Percentiles rank a stretch among this genome's conserved stretches.
Conservation (phyloP, 179 eudicot species). For the Patellifolia procumbens region DNA sequence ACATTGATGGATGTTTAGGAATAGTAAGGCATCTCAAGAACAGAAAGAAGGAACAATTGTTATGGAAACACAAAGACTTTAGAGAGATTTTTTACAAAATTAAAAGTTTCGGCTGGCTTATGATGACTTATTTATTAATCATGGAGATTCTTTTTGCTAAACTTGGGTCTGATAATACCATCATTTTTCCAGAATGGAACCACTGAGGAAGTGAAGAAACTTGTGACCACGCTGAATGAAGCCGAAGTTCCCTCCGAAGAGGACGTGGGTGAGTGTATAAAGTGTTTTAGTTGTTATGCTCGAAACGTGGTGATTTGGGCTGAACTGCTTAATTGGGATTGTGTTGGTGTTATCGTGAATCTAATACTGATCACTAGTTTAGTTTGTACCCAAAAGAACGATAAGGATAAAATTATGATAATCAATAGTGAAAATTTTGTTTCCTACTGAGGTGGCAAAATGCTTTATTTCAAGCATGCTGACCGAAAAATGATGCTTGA, state of each 20-base stretch:
- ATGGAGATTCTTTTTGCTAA: neutral
- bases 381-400: neutral
- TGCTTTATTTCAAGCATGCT: neutral
- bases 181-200: constrained; percentile 43
- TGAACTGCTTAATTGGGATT: neutral
- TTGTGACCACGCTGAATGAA: constrained; percentile 49
- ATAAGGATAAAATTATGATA: neutral
- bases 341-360: neutral
- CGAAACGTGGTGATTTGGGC: neutral
- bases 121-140: neutral
- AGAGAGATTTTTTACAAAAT: no score
- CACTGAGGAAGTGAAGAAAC: constrained; percentile 55
- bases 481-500: neutral
- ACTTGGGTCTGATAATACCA: neutral
- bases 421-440: neutral
- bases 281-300: neutral
- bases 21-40: neutral
- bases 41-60: neutral
- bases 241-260: constrained; percentile 56
- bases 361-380: neutral
- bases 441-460: neutral
- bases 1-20: neutral
- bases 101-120: neutral
- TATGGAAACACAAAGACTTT: no score
- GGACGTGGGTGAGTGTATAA: constrained; percentile 49